Conservation (phyloP, 192 early-diverging fungal species). For the Mortierella hygrophila region DNA sequence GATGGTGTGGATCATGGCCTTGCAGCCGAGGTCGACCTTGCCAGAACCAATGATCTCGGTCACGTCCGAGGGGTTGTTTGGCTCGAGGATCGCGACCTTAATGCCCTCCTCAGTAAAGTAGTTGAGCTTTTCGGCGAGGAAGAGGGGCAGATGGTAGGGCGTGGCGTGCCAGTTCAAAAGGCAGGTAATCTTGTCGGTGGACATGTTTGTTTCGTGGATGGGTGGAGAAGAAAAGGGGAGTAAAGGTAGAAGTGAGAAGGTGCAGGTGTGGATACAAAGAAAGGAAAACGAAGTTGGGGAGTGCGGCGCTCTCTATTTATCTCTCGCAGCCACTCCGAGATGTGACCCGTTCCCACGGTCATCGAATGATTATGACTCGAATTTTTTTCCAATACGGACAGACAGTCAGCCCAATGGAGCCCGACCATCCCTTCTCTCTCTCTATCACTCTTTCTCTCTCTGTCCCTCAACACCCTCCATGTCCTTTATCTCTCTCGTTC, state of each 20-base stretch:
- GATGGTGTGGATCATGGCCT: conserved; percentile 81
- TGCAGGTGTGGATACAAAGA: too few species aligned
- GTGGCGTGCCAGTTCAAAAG: conserved; percentile 70
- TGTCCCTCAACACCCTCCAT: too few species aligned
- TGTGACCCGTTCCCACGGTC: not conserved
- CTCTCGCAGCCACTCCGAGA: not conserved
- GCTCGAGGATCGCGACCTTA: conserved; percentile 76
- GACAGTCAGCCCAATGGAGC: not conserved
- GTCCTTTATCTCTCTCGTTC: too few species aligned
- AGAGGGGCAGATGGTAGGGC: conserved; percentile 74
- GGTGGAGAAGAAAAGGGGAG: not conserved
- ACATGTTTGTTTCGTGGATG: conserved; percentile 40
- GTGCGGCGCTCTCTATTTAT: not conserved
- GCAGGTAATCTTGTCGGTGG: conserved; percentile 70
- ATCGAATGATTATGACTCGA: not conserved
- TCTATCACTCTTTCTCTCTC: too few species aligned
- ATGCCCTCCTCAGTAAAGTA: conserved; percentile 71
- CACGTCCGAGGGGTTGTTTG: conserved; percentile 73
- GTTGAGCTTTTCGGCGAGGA: conserved; percentile 72
- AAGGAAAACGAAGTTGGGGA: not conserved
- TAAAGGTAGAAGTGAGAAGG: not conserved
- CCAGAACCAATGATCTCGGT: conserved; percentile 75
- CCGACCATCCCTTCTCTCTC: too few species aligned
- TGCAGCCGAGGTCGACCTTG: conserved; percentile 72
- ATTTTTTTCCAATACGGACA: not conserved